Percentiles rank a stretch among this genome's conserved stretches.
phyloP scores from a whole-genome alignment of 257 asterid species.

The Petrea volubilis region DNA sequence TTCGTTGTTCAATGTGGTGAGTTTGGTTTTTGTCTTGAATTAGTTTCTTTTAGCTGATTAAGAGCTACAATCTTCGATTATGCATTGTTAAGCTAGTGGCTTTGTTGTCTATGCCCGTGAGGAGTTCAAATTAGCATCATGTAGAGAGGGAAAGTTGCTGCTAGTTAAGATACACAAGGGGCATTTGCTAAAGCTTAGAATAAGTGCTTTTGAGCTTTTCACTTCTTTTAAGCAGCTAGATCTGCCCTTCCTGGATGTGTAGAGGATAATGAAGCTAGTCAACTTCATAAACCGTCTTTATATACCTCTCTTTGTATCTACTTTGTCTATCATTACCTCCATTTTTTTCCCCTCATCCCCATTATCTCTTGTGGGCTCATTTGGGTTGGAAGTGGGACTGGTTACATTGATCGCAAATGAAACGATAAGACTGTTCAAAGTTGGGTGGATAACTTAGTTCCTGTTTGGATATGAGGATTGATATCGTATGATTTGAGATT shows the following conservation, averaged over 20 bases:
- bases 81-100: neutral
- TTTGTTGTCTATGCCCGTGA: neutral
- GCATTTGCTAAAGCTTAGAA: neutral
- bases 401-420: too few species aligned
- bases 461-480: too few species aligned
- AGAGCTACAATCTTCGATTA: neutral
- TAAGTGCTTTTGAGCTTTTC: neutral
- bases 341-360: neutral
- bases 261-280: neutral
- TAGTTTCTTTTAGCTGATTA: neutral
- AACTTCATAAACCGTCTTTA: neutral
- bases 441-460: too few species aligned
- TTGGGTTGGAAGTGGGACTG: too few species aligned
- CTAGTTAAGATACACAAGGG: too few species aligned
- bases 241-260: neutral
- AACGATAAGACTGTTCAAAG: too few species aligned
- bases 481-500: too few species aligned
- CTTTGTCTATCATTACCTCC: neutral
- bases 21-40: slow-evolving; percentile 12
- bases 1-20: slow-evolving; percentile 77
- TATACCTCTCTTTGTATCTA: neutral
- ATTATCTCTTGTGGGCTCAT: too few species aligned
- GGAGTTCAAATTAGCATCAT: neutral
- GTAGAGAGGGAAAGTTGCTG: neutral
- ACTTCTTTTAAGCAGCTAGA: neutral